Base-by-base conservation (phyloP, 176 grass and related monocot genomes). In the Melocanna baccifera region DNA sequence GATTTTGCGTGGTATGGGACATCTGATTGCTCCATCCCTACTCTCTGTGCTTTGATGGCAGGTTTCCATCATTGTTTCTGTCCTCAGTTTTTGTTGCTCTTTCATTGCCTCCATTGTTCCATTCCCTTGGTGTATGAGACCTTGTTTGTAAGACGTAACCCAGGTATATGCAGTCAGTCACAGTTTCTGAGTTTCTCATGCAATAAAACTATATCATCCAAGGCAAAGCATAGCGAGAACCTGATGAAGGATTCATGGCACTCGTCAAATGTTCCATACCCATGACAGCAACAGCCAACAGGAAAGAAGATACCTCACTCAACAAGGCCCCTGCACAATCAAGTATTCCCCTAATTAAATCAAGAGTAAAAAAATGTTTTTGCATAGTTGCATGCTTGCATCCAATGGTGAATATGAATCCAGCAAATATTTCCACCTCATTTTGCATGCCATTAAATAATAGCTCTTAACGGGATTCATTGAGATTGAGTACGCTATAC, bases 1-100 rank as follows among this genome's bases (percentile, higher is more conserved):
- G 20, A 64, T 83, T 84, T 89, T 94, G 70, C 79, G 79, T 59
- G 89, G 89, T 71, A 86, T 86, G 12, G 92, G 86, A 81, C 89
- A 94, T 73, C 76, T 89, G 45, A 91, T 80, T 0, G 9, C 26
- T 25, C 67, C 80, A 48, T 84, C 65, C 11, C 71, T 71, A 67
- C 46, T 91, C 50, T 86, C 79, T 51, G 70, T 43, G 76, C 16
- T 91, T 70, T 89, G 86, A 62, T 94, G 92, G 78, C 63, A 89
- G 50, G 41, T 76, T 89, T 71, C 78, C 73, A 84, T 79, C 79
- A 84, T 65, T 71, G 34, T 50, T 69, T 87, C 82, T 52, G 78
- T 25, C 62, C 78, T 88, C 41, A 80, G 42, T 14, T 82, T 83
- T 36, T 84, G 73, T 3, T 87, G 42, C 52, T 58, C 83, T 58